Percentiles rank a stretch among this genome's conserved stretches.
Conservation (phyloP, 2,329 filamentous ascomycete genomes). For the Phialocephala subalpina region DNA sequence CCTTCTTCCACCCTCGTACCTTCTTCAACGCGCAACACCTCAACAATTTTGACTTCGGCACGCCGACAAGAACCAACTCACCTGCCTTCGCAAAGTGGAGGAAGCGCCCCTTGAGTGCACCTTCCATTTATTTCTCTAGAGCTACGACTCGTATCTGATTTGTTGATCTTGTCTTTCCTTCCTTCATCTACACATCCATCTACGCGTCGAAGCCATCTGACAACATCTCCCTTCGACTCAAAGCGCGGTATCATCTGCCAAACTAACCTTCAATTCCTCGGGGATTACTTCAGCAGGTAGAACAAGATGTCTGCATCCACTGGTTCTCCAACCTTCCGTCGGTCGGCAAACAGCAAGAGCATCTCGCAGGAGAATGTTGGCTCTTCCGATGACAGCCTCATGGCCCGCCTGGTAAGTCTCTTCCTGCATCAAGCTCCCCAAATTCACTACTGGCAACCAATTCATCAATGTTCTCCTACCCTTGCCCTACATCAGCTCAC, state of each 20-base stretch:
- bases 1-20: constrained; percentile 11
- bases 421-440: neutral
- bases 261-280: constrained; percentile 26
- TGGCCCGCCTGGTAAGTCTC: constrained; percentile 45
- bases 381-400: constrained; percentile 19
- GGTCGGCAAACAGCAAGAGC: constrained; percentile 45
- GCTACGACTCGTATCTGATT: constrained; percentile 44
- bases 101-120: constrained; percentile 30
- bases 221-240: constrained; percentile 40
- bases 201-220: constrained; percentile 41
- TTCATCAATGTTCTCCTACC: neutral
- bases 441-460: neutral
- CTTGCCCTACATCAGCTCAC: neutral
- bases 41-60: neutral
- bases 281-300: constrained; percentile 19
- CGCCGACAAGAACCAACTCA: neutral
- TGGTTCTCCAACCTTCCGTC: constrained; percentile 53
- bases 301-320: constrained; percentile 50
- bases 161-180: constrained; percentile 38
- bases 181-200: constrained; percentile 36
- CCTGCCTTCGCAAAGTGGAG: constrained; percentile 12
- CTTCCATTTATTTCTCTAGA: constrained; percentile 41
- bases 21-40: constrained; percentile 18
- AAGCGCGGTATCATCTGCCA: constrained; percentile 28
- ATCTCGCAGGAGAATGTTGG: constrained; percentile 47